phyloP scores from a whole-genome alignment of 2,329 filamentous ascomycete species.

The Alternaria arborescens region DNA sequence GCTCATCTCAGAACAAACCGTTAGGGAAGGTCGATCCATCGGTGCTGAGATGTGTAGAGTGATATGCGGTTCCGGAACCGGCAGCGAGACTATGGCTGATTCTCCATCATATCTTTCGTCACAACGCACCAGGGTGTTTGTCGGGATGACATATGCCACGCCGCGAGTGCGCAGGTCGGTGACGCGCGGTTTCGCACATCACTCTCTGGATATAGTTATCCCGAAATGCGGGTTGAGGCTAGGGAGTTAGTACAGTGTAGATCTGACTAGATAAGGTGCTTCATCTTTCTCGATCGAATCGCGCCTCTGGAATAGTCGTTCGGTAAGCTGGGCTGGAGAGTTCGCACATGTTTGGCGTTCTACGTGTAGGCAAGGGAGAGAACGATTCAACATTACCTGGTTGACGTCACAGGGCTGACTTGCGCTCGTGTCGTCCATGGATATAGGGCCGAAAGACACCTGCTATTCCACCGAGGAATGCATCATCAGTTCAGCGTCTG shows the following conservation, averaged over 20 bases:
- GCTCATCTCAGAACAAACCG: neutral
- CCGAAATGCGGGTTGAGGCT: neutral
- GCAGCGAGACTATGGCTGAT: neutral
- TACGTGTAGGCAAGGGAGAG: neutral
- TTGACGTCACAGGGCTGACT: constrained; percentile 15
- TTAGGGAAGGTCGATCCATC: neutral
- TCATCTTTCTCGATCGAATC: neutral
- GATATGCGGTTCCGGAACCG: neutral
- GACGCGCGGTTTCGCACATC: constrained; percentile 1
- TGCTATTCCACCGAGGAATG: neutral
- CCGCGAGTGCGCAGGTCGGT: neutral
- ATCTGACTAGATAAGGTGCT: neutral
- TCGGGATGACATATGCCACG: constrained; percentile 1
- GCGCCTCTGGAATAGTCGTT: neutral
- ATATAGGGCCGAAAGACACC: constrained; percentile 14
- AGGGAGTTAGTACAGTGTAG: neutral
- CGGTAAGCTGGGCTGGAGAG: neutral
- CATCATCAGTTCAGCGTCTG: neutral
- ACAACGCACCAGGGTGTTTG: neutral
- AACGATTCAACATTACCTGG: constrained; percentile 2
- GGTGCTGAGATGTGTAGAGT: neutral
- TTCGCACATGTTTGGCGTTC: neutral
- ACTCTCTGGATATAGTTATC: neutral
- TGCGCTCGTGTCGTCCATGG: constrained; percentile 12
- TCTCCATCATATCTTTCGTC: neutral